Percentiles rank a stretch among this genome's conserved stretches.
phyloP scores from a whole-genome alignment of 257 asterid species.

The Solanum pinnatisectum region DNA sequence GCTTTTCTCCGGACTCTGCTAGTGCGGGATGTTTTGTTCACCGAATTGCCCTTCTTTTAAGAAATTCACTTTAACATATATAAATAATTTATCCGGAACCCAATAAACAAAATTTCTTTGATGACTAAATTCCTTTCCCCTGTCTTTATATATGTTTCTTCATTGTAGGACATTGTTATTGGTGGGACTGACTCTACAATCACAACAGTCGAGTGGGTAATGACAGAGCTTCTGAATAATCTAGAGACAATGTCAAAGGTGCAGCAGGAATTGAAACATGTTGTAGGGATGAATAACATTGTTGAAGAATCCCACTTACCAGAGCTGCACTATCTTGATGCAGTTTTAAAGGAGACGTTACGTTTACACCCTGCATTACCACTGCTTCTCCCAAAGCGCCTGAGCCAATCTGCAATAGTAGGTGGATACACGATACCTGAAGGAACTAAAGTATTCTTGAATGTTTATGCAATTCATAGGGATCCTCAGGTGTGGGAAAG shows the following conservation, averaged over 20 bases:
- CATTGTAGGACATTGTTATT: constrained; percentile 13
- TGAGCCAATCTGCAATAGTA: constrained; percentile 5
- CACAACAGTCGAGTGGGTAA: constrained; percentile 22
- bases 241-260: constrained; percentile 10
- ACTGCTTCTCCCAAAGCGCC: constrained; percentile 19
- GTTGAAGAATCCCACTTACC: constrained; percentile 36
- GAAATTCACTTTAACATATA: no score
- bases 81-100: background rate
- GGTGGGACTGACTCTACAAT: constrained; percentile 36
- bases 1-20: no score
- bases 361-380: constrained; percentile 36
- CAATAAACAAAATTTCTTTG: background rate
- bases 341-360: constrained; percentile 29
- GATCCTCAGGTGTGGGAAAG: constrained; percentile 41
- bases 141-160: background rate
- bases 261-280: constrained; percentile 21
- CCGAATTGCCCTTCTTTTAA: no score
- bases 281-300: constrained; percentile 14
- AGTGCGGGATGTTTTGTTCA: no score
- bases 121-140: background rate
- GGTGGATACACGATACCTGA: constrained; percentile 31
- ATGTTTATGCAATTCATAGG: constrained; percentile 21
- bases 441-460: constrained; percentile 12
- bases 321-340: constrained; percentile 26
- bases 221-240: constrained; percentile 23